These are phyloP conservation scores for Talaromyces marneffei DNA, from an alignment of 2,329 filamentous ascomycete species.

Conservation along the genomic window DNA sequence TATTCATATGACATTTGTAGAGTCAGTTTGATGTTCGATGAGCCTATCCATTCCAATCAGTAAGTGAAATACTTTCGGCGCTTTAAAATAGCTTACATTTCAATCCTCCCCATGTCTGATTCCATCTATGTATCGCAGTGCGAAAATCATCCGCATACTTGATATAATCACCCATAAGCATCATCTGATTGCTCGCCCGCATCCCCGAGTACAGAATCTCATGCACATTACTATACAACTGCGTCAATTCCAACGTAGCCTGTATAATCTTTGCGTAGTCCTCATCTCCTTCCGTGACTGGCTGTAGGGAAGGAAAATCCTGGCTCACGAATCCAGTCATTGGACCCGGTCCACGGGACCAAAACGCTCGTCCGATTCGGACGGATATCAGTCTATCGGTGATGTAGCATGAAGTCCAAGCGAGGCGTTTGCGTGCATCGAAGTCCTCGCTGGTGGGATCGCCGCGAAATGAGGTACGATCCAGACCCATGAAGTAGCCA, in stretches of 20 bases:
- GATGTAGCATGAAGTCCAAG: constrained; percentile 65
- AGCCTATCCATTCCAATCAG: constrained; percentile 39
- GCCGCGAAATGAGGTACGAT: constrained; percentile 61
- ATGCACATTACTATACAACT: constrained; percentile 68
- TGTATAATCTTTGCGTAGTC: constrained; percentile 65
- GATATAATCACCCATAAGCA: constrained; percentile 66
- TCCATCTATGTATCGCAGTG: constrained; percentile 63
- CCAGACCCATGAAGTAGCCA: constrained; percentile 64
- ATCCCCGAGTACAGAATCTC: constrained; percentile 68
- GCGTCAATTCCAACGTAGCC: constrained; percentile 64
- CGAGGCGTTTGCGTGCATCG: constrained; percentile 59
- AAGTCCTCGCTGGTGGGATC: constrained; percentile 54
- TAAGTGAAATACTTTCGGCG: constrained; percentile 14
- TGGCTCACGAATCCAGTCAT: constrained; percentile 59
- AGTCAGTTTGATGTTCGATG: constrained; percentile 60
- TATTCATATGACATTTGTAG: constrained; percentile 68
- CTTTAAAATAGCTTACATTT: constrained; percentile 45
- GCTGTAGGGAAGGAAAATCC: constrained; percentile 62
- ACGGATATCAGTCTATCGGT: constrained; percentile 65
- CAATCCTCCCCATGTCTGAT: constrained; percentile 61
- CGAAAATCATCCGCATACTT: constrained; percentile 71
- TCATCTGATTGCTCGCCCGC: constrained; percentile 62
- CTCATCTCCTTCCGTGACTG: constrained; percentile 54
- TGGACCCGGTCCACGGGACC: constrained; percentile 65
- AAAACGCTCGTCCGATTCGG: constrained; percentile 65